A percentile compares a stretch with the other conserved stretches of the same genome.
Conservation (phyloP, 2,329 filamentous ascomycete genomes). For the Claviceps pazoutovae region DNA sequence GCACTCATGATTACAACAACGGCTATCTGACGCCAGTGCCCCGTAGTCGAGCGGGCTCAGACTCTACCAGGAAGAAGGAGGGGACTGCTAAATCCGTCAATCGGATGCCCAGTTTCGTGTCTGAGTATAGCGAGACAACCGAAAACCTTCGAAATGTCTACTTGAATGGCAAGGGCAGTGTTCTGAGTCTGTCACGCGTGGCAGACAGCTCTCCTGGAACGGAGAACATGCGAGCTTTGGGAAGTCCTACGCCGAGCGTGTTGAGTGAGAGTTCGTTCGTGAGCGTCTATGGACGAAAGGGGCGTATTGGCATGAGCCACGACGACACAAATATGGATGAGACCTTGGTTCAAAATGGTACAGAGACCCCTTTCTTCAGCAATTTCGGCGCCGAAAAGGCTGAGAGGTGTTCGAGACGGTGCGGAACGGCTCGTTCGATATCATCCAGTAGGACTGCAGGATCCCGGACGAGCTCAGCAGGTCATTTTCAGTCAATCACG, state of each 20-base stretch:
- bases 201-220: conserved; percentile 26
- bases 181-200: conserved; percentile 34
- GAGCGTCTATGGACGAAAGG: conserved; percentile 42
- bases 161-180: conserved; percentile 33
- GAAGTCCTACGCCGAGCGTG: conserved; percentile 48
- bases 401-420: not conserved
- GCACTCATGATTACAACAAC: conserved; percentile 18
- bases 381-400: not conserved
- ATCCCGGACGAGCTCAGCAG: conserved; percentile 14
- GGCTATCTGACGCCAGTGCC: conserved; percentile 12
- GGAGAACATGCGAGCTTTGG: conserved; percentile 24
- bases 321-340: conserved; percentile 17
- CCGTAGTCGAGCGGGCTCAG: conserved; percentile 7
- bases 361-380: conserved; percentile 5
- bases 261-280: conserved; percentile 54
- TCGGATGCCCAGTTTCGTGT: conserved; percentile 52
- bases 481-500: conserved; percentile 31
- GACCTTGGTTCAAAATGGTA: conserved; percentile 16
- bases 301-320: conserved; percentile 14
- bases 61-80: conserved; percentile 9
- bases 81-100: conserved; percentile 27
- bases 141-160: conserved; percentile 49
- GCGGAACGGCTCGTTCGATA: conserved; percentile 1
- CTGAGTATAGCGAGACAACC: conserved; percentile 43
- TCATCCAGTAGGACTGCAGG: not conserved